Percentiles rank a stretch among this genome's conserved stretches.
phyloP scores from a whole-genome alignment of 352 stramenopile genomes.

The Phytopythium delawarense region DNA sequence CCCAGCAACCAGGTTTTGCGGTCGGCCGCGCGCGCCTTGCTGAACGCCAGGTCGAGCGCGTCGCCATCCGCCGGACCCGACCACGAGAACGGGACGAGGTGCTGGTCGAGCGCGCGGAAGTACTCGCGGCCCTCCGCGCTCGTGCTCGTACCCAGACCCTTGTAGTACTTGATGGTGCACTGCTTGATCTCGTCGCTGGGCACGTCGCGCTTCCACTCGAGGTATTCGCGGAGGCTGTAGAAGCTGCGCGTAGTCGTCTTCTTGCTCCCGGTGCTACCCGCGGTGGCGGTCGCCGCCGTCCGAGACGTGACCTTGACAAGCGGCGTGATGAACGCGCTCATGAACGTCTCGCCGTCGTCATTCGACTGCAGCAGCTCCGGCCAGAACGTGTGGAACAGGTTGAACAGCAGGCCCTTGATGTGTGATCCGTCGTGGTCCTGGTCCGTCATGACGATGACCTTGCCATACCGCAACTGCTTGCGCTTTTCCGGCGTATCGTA shows the following conservation, averaged over 20 bases:
- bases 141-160: slow-evolving; percentile 98
- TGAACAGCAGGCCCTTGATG: slow-evolving; percentile 99
- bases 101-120: slow-evolving; percentile 94
- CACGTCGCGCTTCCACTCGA: slow-evolving; percentile 90
- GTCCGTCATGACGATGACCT: slow-evolving; percentile 99
- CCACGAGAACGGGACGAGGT: slow-evolving; percentile 92
- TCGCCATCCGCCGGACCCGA: slow-evolving; percentile 75
- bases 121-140: slow-evolving; percentile 97
- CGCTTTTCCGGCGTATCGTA: slow-evolving; percentile 93
- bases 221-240: slow-evolving; percentile 97
- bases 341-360: slow-evolving; percentile 89
- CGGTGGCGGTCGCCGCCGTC: slow-evolving; percentile 69
- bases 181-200: slow-evolving; percentile 64
- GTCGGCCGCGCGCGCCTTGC: slow-evolving; percentile 94
- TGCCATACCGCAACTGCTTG: slow-evolving; percentile 95
- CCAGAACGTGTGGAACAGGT: slow-evolving; percentile 99
- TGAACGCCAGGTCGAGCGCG: slow-evolving; percentile 99
- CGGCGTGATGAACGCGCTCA: slow-evolving; percentile 99
- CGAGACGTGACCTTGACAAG: slow-evolving; percentile 96
- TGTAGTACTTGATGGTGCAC: slow-evolving; percentile 99
- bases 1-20: slow-evolving; percentile 96
- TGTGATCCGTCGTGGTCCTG: slow-evolving; percentile 99
- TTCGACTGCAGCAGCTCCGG: slow-evolving; percentile 85
- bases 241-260: slow-evolving; percentile 72
- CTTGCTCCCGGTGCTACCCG: not conserved